These are phyloP conservation scores for Populus alba DNA, from an alignment of 345 rosid genomes.

Conservation along the genomic window DNA sequence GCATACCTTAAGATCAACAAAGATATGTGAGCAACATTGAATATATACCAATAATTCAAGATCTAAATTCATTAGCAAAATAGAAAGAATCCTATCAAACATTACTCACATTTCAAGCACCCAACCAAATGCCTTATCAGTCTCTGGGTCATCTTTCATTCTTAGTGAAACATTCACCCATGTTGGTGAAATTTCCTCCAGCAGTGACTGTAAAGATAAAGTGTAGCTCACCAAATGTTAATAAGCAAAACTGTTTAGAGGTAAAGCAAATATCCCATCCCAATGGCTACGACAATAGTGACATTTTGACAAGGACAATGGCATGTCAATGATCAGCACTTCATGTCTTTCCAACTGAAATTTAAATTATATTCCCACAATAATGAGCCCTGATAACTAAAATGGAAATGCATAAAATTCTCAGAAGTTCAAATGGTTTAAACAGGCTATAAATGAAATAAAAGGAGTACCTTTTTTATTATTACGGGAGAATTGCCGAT, in stretches of 20 bases:
- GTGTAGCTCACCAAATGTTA: slow-evolving; percentile 1
- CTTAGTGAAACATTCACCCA: slow-evolving; percentile 93
- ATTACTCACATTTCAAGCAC: slow-evolving; percentile 89
- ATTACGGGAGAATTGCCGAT: slow-evolving; percentile 84
- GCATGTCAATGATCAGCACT: neutral
- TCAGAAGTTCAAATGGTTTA: neutral
- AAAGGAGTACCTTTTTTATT: slow-evolving; percentile 51
- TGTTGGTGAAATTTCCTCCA: slow-evolving; percentile 89
- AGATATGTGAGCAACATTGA: slow-evolving; percentile 7
- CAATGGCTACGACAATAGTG: neutral
- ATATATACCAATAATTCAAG: neutral
- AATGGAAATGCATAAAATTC: neutral
- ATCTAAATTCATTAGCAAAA: slow-evolving; percentile 15
- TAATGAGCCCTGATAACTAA: neutral
- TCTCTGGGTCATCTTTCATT: slow-evolving; percentile 93
- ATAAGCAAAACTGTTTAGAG: neutral
- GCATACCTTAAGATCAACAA: slow-evolving; percentile 68
- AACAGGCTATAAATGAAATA: neutral
- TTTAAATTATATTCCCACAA: neutral
- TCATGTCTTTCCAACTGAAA: neutral
- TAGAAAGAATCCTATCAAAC: neutral
- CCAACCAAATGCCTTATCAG: slow-evolving; percentile 97
- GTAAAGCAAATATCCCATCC: neutral
- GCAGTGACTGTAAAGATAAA: slow-evolving; percentile 42
- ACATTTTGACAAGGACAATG: neutral